A percentile compares a stretch with the other conserved stretches of the same genome.
Evolutionary conservation across 805 yeast genomes (phyloP).

Genomic region (Diddensiella transvaalensis): DNA sequence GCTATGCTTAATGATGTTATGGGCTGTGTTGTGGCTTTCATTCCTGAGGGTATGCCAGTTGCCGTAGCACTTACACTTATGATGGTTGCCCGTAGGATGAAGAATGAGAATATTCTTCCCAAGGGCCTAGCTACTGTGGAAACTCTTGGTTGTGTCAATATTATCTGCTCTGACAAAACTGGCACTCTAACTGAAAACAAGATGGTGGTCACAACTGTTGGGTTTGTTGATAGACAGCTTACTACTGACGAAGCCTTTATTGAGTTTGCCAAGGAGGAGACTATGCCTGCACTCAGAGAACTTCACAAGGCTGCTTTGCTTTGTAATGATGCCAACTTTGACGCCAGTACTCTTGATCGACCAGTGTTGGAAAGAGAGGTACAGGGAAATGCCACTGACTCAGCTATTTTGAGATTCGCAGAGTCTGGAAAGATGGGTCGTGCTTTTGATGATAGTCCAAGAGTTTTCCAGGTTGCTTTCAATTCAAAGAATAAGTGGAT

Average conservation of each 20-base stretch:
- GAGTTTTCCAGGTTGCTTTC: constrained; percentile 33
- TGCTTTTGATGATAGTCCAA: neutral
- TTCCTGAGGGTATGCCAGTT: constrained; percentile 48
- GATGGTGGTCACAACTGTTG: constrained; percentile 32
- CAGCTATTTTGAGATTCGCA: constrained; percentile 41
- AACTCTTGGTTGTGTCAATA: constrained; percentile 55
- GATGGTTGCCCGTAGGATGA: constrained; percentile 48
- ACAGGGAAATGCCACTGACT: constrained; percentile 49
- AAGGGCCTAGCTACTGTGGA: constrained; percentile 48
- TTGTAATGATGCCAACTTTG: constrained; percentile 24
- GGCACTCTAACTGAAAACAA: constrained; percentile 49
- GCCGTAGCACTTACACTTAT: constrained; percentile 50
- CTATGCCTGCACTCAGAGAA: constrained; percentile 6
- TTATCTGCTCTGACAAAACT: constrained; percentile 51
- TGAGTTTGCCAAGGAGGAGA: neutral
- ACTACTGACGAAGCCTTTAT: constrained; percentile 10
- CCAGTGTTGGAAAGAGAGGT: constrained; percentile 20
- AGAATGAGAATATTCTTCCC: constrained; percentile 42
- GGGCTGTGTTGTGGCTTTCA: constrained; percentile 45
- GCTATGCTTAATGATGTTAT: constrained; percentile 39
- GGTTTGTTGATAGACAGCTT: constrained; percentile 14
- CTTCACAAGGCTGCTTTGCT: constrained; percentile 18
- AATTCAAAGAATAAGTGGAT: constrained; percentile 44
- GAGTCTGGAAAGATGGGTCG: constrained; percentile 17
- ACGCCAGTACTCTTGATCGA: constrained; percentile 8